Conservation (phyloP, 495 filamentous ascomycete genomes). For the Trichocladium antarcticum region DNA sequence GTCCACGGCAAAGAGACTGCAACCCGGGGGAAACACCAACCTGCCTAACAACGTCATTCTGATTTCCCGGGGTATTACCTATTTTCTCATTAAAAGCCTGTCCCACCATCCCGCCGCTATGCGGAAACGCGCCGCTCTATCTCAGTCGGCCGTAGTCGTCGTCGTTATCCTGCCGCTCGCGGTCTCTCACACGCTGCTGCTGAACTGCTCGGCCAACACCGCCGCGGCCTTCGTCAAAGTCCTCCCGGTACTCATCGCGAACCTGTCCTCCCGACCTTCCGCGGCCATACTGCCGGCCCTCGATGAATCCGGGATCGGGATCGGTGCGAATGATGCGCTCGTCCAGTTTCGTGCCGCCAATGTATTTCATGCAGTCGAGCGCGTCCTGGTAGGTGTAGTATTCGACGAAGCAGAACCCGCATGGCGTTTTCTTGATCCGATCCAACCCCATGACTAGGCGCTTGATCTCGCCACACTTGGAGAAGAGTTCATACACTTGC, state of each 20-base stretch:
- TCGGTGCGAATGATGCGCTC: slow-evolving; percentile 96
- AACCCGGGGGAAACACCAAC: not conserved
- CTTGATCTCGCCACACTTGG: slow-evolving; percentile 96
- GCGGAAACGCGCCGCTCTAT: slow-evolving; percentile 15
- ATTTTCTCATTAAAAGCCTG: not conserved
- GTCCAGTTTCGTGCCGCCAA: slow-evolving; percentile 97
- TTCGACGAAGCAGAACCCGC: slow-evolving; percentile 98
- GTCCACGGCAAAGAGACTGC: not conserved
- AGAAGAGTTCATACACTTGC: slow-evolving; percentile 94
- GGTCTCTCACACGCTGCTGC: slow-evolving; percentile 49
- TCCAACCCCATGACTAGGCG: slow-evolving; percentile 97
- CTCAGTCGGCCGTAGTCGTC: slow-evolving; percentile 39
- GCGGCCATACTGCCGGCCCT: slow-evolving; percentile 85
- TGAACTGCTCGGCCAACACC: slow-evolving; percentile 58
- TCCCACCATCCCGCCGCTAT: not conserved
- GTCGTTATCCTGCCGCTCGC: slow-evolving; percentile 39
- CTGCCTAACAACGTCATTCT: slow-evolving; percentile 3
- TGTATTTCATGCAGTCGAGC: slow-evolving; percentile 94
- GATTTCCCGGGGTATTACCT: slow-evolving; percentile 15
- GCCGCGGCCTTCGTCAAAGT: slow-evolving; percentile 89
- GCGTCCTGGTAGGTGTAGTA: slow-evolving; percentile 97
- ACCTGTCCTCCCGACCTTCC: slow-evolving; percentile 94
- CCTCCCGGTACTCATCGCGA: slow-evolving; percentile 91
- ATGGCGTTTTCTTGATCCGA: slow-evolving; percentile 91
- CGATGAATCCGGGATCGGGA: slow-evolving; percentile 87